These are phyloP conservation scores for Lasiodiplodia citricola DNA, from an alignment of 2,329 filamentous ascomycete species.

Conservation along the genomic window DNA sequence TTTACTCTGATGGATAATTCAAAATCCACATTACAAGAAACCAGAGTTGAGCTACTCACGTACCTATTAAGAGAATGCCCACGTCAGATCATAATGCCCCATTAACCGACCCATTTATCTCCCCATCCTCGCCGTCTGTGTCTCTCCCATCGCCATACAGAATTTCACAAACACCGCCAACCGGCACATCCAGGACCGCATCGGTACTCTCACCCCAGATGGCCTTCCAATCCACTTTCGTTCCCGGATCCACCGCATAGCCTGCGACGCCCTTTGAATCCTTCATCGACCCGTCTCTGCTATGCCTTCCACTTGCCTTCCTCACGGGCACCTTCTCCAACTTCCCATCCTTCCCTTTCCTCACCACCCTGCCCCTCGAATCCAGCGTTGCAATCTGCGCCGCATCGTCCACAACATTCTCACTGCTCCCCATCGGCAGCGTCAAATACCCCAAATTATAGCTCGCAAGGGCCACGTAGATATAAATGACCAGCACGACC, in stretches of 20 bases:
- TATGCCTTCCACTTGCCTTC: constrained; percentile 44
- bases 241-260: constrained; percentile 43
- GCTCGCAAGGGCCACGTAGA: constrained; percentile 87
- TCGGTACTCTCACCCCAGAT: constrained; percentile 94
- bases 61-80: neutral
- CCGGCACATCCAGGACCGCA: constrained; percentile 94
- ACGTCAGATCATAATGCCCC: neutral
- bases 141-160: constrained; percentile 73
- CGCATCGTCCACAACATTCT: constrained; percentile 90
- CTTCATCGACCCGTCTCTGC: constrained; percentile 27
- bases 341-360: constrained; percentile 44
- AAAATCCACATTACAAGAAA: neutral
- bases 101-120: neutral
- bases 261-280: constrained; percentile 44
- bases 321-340: constrained; percentile 47
- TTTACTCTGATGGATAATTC: too few relatives aligned
- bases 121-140: constrained; percentile 26
- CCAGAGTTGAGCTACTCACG: neutral
- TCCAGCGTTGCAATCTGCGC: constrained; percentile 86
- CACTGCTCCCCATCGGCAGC: constrained; percentile 75
- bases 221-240: constrained; percentile 71
- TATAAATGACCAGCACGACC: constrained; percentile 86
- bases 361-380: constrained; percentile 56
- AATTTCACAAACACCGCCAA: constrained; percentile 93
- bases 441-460: constrained; percentile 94